Conservation (phyloP, 2,329 filamentous ascomycete species). For the Xenosphaeropsis pyriputrescens region DNA sequence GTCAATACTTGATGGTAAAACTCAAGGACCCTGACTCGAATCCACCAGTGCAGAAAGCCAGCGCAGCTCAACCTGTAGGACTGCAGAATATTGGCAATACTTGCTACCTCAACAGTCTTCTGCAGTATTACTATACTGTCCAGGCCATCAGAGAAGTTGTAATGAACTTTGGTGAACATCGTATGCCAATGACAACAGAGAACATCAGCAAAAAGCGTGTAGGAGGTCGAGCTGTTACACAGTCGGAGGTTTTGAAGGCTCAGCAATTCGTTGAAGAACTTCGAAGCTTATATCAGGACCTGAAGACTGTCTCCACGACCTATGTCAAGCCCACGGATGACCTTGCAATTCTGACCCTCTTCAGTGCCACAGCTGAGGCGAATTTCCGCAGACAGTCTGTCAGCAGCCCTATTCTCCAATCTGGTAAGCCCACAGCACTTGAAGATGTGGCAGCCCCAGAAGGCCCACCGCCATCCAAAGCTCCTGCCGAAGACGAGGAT, state of each 20-base stretch:
- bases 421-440: conserved; percentile 12
- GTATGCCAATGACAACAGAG: conserved; percentile 51
- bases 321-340: conserved; percentile 60
- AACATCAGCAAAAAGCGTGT: conserved; percentile 54
- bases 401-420: conserved; percentile 17
- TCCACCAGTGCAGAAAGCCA: conserved; percentile 10
- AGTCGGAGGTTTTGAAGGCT: conserved; percentile 40
- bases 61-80: conserved; percentile 60
- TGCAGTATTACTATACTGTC: conserved; percentile 91
- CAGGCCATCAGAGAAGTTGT: conserved; percentile 70
- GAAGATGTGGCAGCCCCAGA: conserved; percentile 12
- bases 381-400: conserved; percentile 31
- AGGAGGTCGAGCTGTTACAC: conserved; percentile 53
- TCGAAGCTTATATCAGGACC: conserved; percentile 50
- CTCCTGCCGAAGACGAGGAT: conserved; percentile 7
- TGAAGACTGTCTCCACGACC: conserved; percentile 46
- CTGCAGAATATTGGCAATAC: conserved; percentile 93
- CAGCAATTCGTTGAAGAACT: conserved; percentile 70
- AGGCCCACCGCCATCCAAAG: conserved; percentile 9
- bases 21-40: conserved; percentile 18
- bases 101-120: conserved; percentile 90
- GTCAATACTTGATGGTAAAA: conserved; percentile 16
- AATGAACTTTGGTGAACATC: conserved; percentile 56
- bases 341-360: conserved; percentile 66
- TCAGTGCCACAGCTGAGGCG: conserved; percentile 39